A percentile compares a stretch with the other conserved stretches of the same genome.
These are phyloP conservation scores for Fusarium hainanense DNA, from an alignment of 2,329 filamentous ascomycete genomes.

Conservation along the genomic window DNA sequence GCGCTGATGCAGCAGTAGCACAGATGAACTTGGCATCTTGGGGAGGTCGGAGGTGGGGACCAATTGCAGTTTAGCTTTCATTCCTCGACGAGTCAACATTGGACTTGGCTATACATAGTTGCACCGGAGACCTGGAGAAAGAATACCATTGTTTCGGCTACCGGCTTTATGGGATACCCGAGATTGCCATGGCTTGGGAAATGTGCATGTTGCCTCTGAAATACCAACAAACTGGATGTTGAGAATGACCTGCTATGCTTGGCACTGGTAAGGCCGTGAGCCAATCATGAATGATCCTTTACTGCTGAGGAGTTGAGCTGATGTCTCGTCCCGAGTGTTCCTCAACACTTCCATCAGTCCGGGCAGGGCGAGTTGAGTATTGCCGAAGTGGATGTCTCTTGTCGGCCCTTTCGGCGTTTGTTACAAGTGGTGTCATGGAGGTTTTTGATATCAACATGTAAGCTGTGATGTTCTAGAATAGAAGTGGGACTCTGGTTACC, in stretches of 20 bases:
- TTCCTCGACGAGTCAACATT: not conserved
- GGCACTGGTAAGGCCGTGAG: accelerated
- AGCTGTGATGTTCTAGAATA: not conserved
- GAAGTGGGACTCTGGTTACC: not conserved
- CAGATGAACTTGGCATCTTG: not conserved
- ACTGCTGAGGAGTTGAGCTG: not conserved
- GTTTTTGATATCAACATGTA: not conserved
- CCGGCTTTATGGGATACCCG: not conserved
- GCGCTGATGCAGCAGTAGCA: not conserved
- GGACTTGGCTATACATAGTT: not conserved
- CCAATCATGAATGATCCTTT: not conserved
- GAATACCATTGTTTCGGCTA: not conserved
- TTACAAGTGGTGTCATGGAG: not conserved
- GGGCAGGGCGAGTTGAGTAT: not conserved
- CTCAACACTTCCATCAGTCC: not conserved
- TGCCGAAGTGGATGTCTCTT: not conserved
- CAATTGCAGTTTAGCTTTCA: not conserved
- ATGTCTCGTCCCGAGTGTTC: not conserved
- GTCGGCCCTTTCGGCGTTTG: not conserved
- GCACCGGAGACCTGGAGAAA: not conserved
- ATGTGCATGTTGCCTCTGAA: not conserved
- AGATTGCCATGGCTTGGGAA: not conserved
- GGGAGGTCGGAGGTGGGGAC: not conserved
- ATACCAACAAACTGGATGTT: not conserved
- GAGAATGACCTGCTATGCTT: not conserved